These are phyloP conservation scores for Fonsecaea multimorphosa DNA, from an alignment of 2,329 filamentous ascomycete species.

Conservation along the genomic window DNA sequence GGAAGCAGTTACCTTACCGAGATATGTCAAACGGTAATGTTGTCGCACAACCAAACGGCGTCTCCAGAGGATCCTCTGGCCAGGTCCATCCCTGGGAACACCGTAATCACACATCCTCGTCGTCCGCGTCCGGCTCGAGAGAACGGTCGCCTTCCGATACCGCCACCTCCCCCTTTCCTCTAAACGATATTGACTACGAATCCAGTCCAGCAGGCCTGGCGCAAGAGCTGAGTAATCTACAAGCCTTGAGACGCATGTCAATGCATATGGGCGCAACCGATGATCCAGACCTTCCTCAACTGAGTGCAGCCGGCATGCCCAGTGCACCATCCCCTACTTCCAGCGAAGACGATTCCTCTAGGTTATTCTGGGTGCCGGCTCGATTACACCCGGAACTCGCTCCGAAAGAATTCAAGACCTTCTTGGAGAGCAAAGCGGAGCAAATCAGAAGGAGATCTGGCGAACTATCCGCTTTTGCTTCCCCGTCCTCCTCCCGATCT, in stretches of 20 bases:
- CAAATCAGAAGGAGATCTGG: slow-evolving; percentile 84
- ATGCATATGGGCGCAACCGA: slow-evolving; percentile 79
- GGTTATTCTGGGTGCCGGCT: slow-evolving; percentile 94
- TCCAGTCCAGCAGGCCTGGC: slow-evolving; percentile 87
- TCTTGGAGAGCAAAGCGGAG: slow-evolving; percentile 90
- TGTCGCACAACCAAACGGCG: slow-evolving; percentile 43
- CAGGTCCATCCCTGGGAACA: slow-evolving; percentile 47
- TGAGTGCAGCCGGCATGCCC: slow-evolving; percentile 50
- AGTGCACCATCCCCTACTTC: slow-evolving; percentile 52
- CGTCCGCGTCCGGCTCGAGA: slow-evolving; percentile 63
- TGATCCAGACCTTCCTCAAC: slow-evolving; percentile 62
- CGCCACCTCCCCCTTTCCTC: slow-evolving; percentile 68
- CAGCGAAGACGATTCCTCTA: slow-evolving; percentile 85
- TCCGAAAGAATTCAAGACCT: slow-evolving; percentile 94
- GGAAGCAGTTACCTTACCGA: slow-evolving; percentile 31
- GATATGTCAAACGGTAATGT: slow-evolving; percentile 29
- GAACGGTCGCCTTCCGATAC: slow-evolving; percentile 60
- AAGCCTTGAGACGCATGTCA: slow-evolving; percentile 87
- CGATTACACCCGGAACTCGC: slow-evolving; percentile 92
- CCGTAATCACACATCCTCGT: slow-evolving; percentile 59
- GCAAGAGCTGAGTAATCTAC: slow-evolving; percentile 89
- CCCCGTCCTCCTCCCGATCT: slow-evolving; percentile 33
- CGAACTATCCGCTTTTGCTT: slow-evolving; percentile 68
- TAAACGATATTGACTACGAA: slow-evolving; percentile 87
- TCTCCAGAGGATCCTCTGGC: slow-evolving; percentile 39